phyloP scores from a whole-genome alignment of 345 rosid genomes.

The Euclidium syriacum region DNA sequence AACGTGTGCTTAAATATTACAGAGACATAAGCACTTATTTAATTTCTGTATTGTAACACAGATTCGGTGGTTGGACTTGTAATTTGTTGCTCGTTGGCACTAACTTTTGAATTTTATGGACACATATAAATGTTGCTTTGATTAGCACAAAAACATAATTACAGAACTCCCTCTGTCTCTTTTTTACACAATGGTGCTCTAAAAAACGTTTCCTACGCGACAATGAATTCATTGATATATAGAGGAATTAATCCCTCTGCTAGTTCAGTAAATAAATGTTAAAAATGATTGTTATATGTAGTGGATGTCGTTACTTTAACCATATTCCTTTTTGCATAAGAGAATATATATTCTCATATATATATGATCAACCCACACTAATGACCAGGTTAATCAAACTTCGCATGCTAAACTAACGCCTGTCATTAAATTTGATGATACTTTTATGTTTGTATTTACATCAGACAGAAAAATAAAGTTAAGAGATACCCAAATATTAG shows the following conservation, averaged over 20 bases:
- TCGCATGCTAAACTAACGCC: too few species aligned
- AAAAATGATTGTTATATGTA: too few species aligned
- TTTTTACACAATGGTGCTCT: not conserved
- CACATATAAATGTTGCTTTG: not conserved
- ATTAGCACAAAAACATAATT: not conserved
- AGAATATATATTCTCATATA: too few species aligned
- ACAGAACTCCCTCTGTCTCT: not conserved
- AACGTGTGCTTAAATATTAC: constrained; percentile 8
- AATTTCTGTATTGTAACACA: not conserved
- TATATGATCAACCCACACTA: too few species aligned
- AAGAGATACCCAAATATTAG: constrained; percentile 17
- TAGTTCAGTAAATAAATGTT: too few species aligned
- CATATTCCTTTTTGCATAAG: too few species aligned
- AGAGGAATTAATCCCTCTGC: too few species aligned
- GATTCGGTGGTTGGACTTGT: constrained; percentile 1
- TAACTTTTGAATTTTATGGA: not conserved
- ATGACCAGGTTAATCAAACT: too few species aligned
- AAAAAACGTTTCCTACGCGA: not conserved
- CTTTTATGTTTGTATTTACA: too few species aligned
- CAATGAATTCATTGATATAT: not conserved
- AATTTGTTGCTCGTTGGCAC: not conserved
- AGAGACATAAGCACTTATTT: not conserved
- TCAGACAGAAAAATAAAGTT: not conserved
- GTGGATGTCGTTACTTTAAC: too few species aligned
- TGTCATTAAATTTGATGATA: not conserved